Evolutionary conservation across 179 eudicot genomes (phyloP), one percentile per base, ranked within the genome.

Genomic region (Beta lomatogona): DNA sequence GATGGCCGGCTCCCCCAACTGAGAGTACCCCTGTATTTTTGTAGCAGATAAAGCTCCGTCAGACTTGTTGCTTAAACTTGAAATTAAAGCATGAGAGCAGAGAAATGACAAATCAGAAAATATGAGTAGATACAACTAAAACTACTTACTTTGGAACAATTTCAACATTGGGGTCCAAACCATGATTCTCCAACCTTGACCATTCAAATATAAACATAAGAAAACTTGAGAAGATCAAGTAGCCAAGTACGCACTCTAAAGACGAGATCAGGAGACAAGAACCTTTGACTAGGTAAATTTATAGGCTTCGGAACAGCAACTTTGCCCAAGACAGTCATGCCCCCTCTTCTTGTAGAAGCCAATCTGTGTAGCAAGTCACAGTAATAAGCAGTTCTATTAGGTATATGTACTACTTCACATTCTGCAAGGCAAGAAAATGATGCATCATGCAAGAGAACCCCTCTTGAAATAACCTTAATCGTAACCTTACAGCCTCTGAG

Each of bases 281-380:
- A 96, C 99, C 88, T 90, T 85, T 96, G 99, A 89, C 99, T 96
- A 61, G 99, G 98, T 82, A 96, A 88, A 86, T 96, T 96, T 77
- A 96, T 79, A 36, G 99, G 99, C 82, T 96, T 96, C 50, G 99
- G 99, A 85, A 89, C 99, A 80, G 98, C 92, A 86, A 96, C 98
- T 86, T 94, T 96, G 54, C 99, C 98, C 86, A 96, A 85, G 64
- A 92, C 94, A 79, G 97, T 96, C 99, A 96, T 94, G 83, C 99
- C 95, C 72, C 97, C 89, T 88, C 97, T 90, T 91, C 97, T 94
- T 73, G 96, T 87, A 53, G 97, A 84, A 68, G 88, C 92, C 98
- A 97, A 90, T 82, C 99, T 96, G 85, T 46, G 77, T 45, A 84
- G 81, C 44, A 76, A 85, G 84, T 41, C 76, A 79, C 12, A 41